Evolutionary conservation across 805 yeast genomes (phyloP), one percentile per base, ranked within the genome.

Genomic region (Hanseniaspora meyeri): DNA sequence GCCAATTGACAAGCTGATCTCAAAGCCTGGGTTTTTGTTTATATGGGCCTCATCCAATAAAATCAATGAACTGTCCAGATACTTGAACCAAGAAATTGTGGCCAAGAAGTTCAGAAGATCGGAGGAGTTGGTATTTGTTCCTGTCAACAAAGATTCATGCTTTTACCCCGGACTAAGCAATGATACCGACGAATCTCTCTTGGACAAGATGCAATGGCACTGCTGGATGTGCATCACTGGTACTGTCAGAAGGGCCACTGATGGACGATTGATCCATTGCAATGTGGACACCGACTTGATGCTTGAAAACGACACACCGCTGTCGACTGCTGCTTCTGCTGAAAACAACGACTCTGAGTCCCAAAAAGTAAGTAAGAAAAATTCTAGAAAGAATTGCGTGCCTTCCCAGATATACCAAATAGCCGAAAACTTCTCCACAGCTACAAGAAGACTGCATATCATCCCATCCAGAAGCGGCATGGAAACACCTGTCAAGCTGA

Each of bases 171-270:
- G 75, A 2, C 77, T 78, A 42, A 32, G 27, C 8, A 75, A 76
- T 9, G 68, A 70, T 1, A 76, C 76, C 57, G 78, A 76, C 17
- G 73, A 73, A 37, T 62, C 74, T 1, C 65, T 86, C 29, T 74
- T 86, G 56, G 81, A 80, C 59, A 80, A 82, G 58, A 81, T 85
- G 68, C 93, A 85, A 69, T 90, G 96, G 96, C 97, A 91, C 70
- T 90, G 97, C 64, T 85, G 96, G 86, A 89, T 90, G 96, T 91
- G 96, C 62, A 85, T 90, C 54, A 90, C 95, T 2, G 97, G 97
- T 2, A 90, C 97, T 0, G 91, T 90, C 8, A 75, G 96, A 64
- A 77, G 97, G 63, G 80, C 95, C 1, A 80, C 82, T 0, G 97
- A 90, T 69, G 78, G 78, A 14, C 89, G 87, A 67, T 73, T 90